A percentile compares a stretch with the other conserved stretches of the same genome.
Conservation (phyloP, 352 stramenopile species). For the Globisporangium iwayamae region DNA sequence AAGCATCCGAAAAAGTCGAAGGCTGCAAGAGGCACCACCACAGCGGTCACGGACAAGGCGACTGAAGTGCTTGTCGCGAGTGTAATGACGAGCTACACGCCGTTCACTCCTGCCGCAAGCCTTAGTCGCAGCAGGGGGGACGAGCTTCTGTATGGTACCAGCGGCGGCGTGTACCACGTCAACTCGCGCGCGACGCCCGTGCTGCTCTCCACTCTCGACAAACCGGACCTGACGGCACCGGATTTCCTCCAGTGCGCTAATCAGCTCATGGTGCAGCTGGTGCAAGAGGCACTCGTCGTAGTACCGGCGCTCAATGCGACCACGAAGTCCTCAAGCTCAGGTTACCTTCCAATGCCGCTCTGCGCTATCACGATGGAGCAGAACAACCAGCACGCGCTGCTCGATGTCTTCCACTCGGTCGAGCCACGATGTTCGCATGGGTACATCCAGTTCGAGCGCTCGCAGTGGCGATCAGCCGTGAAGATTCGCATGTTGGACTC, state of each 20-base stretch:
- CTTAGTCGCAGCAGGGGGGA: background rate
- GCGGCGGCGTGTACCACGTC: constrained; percentile 14
- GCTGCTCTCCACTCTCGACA: constrained; percentile 19
- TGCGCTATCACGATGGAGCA: constrained; percentile 12
- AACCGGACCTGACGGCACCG: constrained; percentile 7
- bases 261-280: constrained; percentile 29
- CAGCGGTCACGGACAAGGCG: background rate
- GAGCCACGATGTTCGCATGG: constrained; percentile 25
- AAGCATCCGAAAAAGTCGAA: constrained; percentile 35
- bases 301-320: constrained; percentile 13
- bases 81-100: constrained; percentile 11
- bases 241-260: constrained; percentile 26
- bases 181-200: constrained; percentile 15
- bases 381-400: constrained; percentile 15
- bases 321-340: background rate
- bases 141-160: background rate
- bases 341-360: background rate
- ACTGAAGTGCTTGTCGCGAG: constrained; percentile 14
- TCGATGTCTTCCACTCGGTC: constrained; percentile 26
- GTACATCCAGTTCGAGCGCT: constrained; percentile 17
- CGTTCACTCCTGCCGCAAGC: constrained; percentile 7
- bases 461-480: constrained; percentile 16
- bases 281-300: constrained; percentile 33
- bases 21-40: too few relatives aligned
- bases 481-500: constrained; percentile 12